Percentiles rank a stretch among this genome's conserved stretches.
Conservation (phyloP, 2,329 filamentous ascomycete genomes). For the Cercospora canescens region DNA sequence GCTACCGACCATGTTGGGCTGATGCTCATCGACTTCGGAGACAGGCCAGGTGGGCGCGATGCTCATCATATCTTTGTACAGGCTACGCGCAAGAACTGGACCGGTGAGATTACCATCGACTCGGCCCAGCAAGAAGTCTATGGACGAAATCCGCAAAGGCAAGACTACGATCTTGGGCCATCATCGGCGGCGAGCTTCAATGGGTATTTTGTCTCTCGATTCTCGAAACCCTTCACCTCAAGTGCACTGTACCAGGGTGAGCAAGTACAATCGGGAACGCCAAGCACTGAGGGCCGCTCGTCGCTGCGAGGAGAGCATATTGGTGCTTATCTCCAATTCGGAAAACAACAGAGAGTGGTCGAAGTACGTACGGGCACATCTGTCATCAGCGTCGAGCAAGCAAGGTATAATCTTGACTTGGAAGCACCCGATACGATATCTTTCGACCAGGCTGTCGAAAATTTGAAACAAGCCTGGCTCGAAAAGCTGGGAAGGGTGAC, state of each 20-base stretch:
- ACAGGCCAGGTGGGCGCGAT: neutral
- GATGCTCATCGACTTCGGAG: conserved; percentile 43
- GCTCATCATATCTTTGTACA: conserved; percentile 47
- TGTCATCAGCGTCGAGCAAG: conserved; percentile 51
- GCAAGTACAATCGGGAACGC: neutral
- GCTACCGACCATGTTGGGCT: conserved; percentile 47
- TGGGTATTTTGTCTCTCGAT: conserved; percentile 51
- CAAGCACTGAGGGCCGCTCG: conserved; percentile 6
- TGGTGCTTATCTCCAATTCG: conserved; percentile 47
- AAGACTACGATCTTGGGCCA: conserved; percentile 50
- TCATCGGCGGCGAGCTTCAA: conserved; percentile 44
- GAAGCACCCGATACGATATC: conserved; percentile 40
- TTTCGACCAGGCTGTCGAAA: conserved; percentile 43
- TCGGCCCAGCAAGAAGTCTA: conserved; percentile 40
- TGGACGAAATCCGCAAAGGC: conserved; percentile 48
- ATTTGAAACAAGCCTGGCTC: conserved; percentile 47
- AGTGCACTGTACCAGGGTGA: neutral
- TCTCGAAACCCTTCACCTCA: conserved; percentile 43
- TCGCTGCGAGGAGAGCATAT: conserved; percentile 40
- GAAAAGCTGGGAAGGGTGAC: conserved; percentile 48
- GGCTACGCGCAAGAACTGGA: conserved; percentile 49
- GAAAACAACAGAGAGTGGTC: conserved; percentile 31
- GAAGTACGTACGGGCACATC: conserved; percentile 51
- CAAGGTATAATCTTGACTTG: conserved; percentile 47
- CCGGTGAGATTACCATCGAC: conserved; percentile 45